A percentile compares a stretch with the other conserved stretches of the same genome.
These are phyloP conservation scores for Patellaria atrata DNA, from an alignment of 495 filamentous ascomycete species.

Conservation along the genomic window DNA sequence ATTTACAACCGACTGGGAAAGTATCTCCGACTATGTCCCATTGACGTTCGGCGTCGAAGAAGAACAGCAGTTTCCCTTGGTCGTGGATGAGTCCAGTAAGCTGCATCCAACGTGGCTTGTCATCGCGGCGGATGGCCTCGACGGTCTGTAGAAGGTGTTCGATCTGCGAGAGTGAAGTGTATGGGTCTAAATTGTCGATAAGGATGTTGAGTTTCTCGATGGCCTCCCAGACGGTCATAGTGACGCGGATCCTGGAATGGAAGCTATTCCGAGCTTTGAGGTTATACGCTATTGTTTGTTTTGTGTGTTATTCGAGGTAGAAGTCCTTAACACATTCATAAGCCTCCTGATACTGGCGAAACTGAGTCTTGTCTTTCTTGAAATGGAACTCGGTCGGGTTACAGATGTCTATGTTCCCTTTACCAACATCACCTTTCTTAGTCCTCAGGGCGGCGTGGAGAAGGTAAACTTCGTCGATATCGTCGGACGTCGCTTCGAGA, in stretches of 20 bases:
- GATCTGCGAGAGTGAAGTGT: conserved; percentile 74
- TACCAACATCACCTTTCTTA: conserved; percentile 29
- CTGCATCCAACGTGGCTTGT: conserved; percentile 90
- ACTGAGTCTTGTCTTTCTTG: conserved; percentile 66
- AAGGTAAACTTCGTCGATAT: conserved; percentile 68
- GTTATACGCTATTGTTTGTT: conserved; percentile 78
- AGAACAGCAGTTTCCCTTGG: conserved; percentile 75
- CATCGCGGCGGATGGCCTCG: conserved; percentile 74
- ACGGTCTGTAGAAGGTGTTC: conserved; percentile 77
- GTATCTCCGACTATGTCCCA: conserved; percentile 92
- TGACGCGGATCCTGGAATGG: conserved; percentile 47
- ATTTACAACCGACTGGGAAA: conserved; percentile 78
- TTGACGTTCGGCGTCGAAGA: conserved; percentile 67
- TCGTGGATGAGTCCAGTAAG: conserved; percentile 81
- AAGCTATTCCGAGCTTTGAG: conserved; percentile 59
- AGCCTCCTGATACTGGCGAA: conserved; percentile 65
- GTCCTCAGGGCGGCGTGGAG: conserved; percentile 41
- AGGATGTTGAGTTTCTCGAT: conserved; percentile 82
- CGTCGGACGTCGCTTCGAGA: conserved; percentile 70
- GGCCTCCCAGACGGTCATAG: conserved; percentile 78
- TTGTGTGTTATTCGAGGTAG: conserved; percentile 70
- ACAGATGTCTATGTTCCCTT: conserved; percentile 40
- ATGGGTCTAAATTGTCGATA: conserved; percentile 78
- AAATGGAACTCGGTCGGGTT: conserved; percentile 54
- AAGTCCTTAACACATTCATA: conserved; percentile 70